Evolutionary conservation across 2,329 filamentous ascomycete species (phyloP).

Genomic region (Coniochaeta prunicola): DNA sequence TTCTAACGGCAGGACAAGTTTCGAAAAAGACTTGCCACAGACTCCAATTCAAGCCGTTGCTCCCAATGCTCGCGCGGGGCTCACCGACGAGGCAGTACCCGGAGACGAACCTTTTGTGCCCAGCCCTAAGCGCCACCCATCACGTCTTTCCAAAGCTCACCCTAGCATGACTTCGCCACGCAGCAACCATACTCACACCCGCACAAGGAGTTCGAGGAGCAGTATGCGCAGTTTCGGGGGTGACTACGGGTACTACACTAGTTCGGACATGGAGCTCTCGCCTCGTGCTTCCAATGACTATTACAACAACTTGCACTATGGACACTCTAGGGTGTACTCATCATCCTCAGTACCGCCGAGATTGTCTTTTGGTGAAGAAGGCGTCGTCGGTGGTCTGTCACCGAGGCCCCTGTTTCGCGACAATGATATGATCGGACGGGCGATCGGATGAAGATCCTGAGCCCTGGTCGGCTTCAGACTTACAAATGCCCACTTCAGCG

Average conservation of each 20-base stretch:
- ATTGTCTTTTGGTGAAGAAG: slow-evolving; percentile 39
- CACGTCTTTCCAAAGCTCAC: slow-evolving; percentile 44
- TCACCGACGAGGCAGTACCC: slow-evolving; percentile 54
- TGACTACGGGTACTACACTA: slow-evolving; percentile 9
- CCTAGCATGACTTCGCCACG: slow-evolving; percentile 24
- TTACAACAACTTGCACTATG: slow-evolving; percentile 2
- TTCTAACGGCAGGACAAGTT: slow-evolving; percentile 16
- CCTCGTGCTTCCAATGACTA: slow-evolving; percentile 27
- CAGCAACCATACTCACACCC: slow-evolving; percentile 26
- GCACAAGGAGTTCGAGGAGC: slow-evolving; percentile 39
- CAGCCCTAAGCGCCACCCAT: slow-evolving; percentile 42
- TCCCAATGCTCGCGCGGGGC: slow-evolving; percentile 53
- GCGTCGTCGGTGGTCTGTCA: slow-evolving; percentile 36
- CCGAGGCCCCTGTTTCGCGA: slow-evolving; percentile 36
- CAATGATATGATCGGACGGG: slow-evolving; percentile 43
- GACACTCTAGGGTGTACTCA: slow-evolving; percentile 31
- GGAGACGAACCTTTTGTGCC: slow-evolving; percentile 54
- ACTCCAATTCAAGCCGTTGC: slow-evolving; percentile 50
- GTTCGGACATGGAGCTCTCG: slow-evolving; percentile 26
- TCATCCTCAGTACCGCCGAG: slow-evolving; percentile 34
- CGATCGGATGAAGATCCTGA: slow-evolving; percentile 37
- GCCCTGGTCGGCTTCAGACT: neutral
- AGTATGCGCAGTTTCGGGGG: slow-evolving; percentile 34
- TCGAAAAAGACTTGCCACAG: slow-evolving; percentile 32
- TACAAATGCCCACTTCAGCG: neutral